A percentile compares a stretch with the other conserved stretches of the same genome.
phyloP scores from a whole-genome alignment of 2,329 filamentous ascomycete species.

The Colletotrichum limetticola region DNA sequence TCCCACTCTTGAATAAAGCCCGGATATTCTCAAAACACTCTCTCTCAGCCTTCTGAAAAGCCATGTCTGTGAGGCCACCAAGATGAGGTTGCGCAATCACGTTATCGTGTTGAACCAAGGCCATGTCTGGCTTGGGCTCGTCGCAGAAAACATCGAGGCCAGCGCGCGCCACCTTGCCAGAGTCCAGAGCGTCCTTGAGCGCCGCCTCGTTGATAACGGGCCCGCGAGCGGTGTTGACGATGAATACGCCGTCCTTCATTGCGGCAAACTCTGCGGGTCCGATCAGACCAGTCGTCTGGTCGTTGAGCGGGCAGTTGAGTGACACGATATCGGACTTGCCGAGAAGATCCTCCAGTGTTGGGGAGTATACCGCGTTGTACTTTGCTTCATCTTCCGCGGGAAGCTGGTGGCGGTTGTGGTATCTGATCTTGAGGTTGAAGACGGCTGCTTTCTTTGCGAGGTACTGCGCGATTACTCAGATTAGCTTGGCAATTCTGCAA shows the following conservation, averaged over 20 bases:
- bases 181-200: not conserved
- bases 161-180: not conserved
- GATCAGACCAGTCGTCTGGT: slow-evolving; percentile 52
- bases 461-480: slow-evolving; percentile 37
- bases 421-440: slow-evolving; percentile 56
- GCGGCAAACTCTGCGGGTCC: slow-evolving; percentile 49
- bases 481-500: not conserved
- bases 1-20: slow-evolving; percentile 50
- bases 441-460: slow-evolving; percentile 50
- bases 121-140: not conserved
- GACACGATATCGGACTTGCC: slow-evolving; percentile 39
- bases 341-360: not conserved
- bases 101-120: slow-evolving; percentile 49
- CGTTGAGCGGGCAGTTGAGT: slow-evolving; percentile 52
- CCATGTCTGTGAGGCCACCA: slow-evolving; percentile 55
- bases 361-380: slow-evolving; percentile 41
- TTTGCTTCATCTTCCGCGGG: slow-evolving; percentile 45
- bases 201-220: not conserved
- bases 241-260: slow-evolving; percentile 58
- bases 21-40: slow-evolving; percentile 59
- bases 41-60: slow-evolving; percentile 52
- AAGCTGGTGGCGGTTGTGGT: slow-evolving; percentile 53
- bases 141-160: not conserved
- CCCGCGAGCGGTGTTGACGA: not conserved
- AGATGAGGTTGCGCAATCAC: slow-evolving; percentile 57